Evolutionary conservation across 1,139 yeast species (phyloP), one percentile per base, ranked within the genome.

Genomic region (Kazachstania sp.): DNA sequence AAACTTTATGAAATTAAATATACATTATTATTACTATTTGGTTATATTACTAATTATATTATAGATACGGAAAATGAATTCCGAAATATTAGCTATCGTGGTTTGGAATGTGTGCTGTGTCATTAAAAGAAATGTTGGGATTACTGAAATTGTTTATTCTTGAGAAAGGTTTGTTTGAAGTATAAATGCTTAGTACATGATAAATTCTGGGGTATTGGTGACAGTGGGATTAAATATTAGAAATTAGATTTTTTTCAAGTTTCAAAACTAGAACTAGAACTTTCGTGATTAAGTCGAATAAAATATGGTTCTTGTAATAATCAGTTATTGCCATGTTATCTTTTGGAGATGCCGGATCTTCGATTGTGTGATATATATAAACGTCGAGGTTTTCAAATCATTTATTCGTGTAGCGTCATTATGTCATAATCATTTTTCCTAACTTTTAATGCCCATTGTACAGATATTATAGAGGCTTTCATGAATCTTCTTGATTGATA

Each of bases 401-500:
- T 13, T 43, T 46, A 50, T 51, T 65, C 69, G 54, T 65, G 68
- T 53, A 65, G 49, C 44, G 67, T 63, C 67, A 67, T 65, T 45
- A 67, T 65, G 49, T 67, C 67, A 44, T 65, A 65, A 35, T 66
- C 67, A 45, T 66, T 65, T 23, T 64, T 61, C 41, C 68, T 64
- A 8, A 68, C 66, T 47, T 66, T 67, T 66, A 84, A 83, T 46
- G 95, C 96, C 97, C 97, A 90, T 63, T 83, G 85, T 60, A 95
- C 79, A 54, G 96, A 87, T 52, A 86, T 73, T 31, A 86, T 77
- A 48, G 95, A 83, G 29, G 95, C 97, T 67, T 86, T 86, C 86
- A 92, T 83, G 64, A 84, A 88, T 63, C 87, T 82, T 63, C 92
- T 81, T 37, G 94, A 81, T 41, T 96, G 95, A 65, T 92, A 92